These are phyloP conservation scores for Waitea zeae DNA, from an alignment of 1,284 basidiomycete genomes.

Conservation along the genomic window DNA sequence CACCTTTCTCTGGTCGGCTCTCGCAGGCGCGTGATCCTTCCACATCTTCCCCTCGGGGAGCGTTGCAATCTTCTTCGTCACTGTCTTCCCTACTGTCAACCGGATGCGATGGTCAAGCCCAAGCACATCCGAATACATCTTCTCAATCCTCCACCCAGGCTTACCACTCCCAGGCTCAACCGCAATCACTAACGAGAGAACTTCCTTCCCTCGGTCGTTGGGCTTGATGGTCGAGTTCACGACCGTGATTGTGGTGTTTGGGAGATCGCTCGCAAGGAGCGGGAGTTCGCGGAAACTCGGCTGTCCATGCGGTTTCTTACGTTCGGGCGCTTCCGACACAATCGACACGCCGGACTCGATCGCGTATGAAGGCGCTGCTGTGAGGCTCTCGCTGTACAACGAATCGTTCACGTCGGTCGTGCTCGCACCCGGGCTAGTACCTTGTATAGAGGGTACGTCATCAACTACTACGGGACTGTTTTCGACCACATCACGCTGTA, in stretches of 20 bases:
- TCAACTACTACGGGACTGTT: no score
- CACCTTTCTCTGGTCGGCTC: slow-evolving; percentile 89
- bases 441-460: no score
- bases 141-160: slow-evolving; percentile 81
- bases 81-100: slow-evolving; percentile 45
- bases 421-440: no score
- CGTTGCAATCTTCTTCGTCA: slow-evolving; percentile 61
- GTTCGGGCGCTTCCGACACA: no score
- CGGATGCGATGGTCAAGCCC: slow-evolving; percentile 62
- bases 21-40: slow-evolving; percentile 93
- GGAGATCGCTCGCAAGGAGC: slow-evolving; percentile 49
- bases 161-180: slow-evolving; percentile 50
- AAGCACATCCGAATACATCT: slow-evolving; percentile 83
- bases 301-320: slow-evolving; percentile 7
- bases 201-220: slow-evolving; percentile 78
- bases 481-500: no score
- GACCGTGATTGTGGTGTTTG: slow-evolving; percentile 41
- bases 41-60: slow-evolving; percentile 88
- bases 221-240: slow-evolving; percentile 64
- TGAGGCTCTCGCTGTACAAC: no score
- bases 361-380: slow-evolving; percentile 4
- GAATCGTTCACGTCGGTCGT: no score
- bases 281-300: slow-evolving; percentile 50
- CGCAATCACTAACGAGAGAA: slow-evolving; percentile 64
- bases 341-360: not conserved